Evolutionary conservation across 2,329 filamentous ascomycete species (phyloP), one percentile per base, ranked within the genome.

Genomic region (Thielaviopsis populi): DNA sequence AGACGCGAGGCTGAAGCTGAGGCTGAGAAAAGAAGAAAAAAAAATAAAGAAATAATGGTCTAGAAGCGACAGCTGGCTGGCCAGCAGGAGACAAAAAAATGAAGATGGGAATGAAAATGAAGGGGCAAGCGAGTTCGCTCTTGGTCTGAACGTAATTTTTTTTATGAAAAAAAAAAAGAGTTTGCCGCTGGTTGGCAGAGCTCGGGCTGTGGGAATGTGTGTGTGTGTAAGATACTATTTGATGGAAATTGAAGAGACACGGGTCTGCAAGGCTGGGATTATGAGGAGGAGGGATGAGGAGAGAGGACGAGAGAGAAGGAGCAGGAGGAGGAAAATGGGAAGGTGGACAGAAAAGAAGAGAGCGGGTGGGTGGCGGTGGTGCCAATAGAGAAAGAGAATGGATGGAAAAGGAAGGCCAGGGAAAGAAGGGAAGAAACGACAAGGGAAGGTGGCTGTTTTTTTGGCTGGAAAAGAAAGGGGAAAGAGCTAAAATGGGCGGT

Each of bases 401-500:
- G 59, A 46, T 19, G 42, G 41, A 42, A 33, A 61, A 48, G 41
- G 40, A 30, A 46, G 24, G 40, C n/a, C 33, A 48, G 43, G 37
- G 22, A 58, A 40, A 58, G 54, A 58, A 58, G 27, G 22, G 22
- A 48, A 27, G 10, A 17, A 42, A 19, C 19, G 37, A 48, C 5
- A 24, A 61, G 24, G 46, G 48, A 61, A 30, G 41, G 46, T n/a
- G n/a, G n/a, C n/a, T n/a, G n/a, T n/a, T n/a, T n/a, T n/a, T n/a
- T n/a, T n/a, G n/a, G n/a, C n/a, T n/a, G n/a, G 37, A 54, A 42
- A 54, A 15, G 17, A 53, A 58, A 63, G 42, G 40, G 17, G 17
- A 54, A 63, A 48, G 48, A 58, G 50, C 33, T 22, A 59, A 63
- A 43, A 30, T 59, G 54, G 53, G 46, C 46, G 48, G 61, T 22